Evolutionary conservation across 2,329 filamentous ascomycete genomes (phyloP).

Genomic region (Chaetoscypha palmicola): DNA sequence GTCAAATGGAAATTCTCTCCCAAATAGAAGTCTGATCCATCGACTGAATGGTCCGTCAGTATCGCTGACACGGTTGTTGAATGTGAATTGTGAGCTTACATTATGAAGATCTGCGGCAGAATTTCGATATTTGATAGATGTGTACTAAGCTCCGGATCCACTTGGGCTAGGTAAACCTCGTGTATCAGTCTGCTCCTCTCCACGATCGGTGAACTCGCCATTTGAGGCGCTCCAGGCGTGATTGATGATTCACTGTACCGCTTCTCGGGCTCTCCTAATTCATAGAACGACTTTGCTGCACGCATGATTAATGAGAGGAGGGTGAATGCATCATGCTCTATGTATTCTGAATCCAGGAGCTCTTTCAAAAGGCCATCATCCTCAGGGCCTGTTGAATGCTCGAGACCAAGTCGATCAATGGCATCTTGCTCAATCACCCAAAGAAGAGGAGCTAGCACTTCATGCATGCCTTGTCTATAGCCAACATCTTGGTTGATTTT

Average conservation of each 20-base stretch:
- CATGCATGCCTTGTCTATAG: constrained; percentile 99
- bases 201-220: constrained; percentile 64
- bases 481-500: constrained; percentile 80
- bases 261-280: constrained; percentile 41
- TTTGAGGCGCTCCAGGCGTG: constrained; percentile 15
- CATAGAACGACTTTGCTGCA: constrained; percentile 78
- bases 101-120: constrained; percentile 92
- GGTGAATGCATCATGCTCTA: constrained; percentile 87
- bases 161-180: constrained; percentile 66
- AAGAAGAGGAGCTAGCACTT: constrained; percentile 82
- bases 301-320: constrained; percentile 87
- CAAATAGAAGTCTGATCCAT: constrained; percentile 90
- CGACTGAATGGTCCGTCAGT: constrained; percentile 41
- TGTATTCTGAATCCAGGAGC: constrained; percentile 62
- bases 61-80: not conserved
- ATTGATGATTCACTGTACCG: constrained; percentile 30
- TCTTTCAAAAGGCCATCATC: constrained; percentile 42
- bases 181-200: constrained; percentile 82
- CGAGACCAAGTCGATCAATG: constrained; percentile 40
- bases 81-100: constrained; percentile 51
- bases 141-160: constrained; percentile 75
- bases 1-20: constrained; percentile 85
- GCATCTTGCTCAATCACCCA: constrained; percentile 81
- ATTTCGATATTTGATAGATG: constrained; percentile 82
- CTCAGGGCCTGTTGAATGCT: constrained; percentile 31